Percentiles rank a stretch among this genome's conserved stretches.
Conservation (phyloP, 345 rosid species). For the Euphorbia lathyris region DNA sequence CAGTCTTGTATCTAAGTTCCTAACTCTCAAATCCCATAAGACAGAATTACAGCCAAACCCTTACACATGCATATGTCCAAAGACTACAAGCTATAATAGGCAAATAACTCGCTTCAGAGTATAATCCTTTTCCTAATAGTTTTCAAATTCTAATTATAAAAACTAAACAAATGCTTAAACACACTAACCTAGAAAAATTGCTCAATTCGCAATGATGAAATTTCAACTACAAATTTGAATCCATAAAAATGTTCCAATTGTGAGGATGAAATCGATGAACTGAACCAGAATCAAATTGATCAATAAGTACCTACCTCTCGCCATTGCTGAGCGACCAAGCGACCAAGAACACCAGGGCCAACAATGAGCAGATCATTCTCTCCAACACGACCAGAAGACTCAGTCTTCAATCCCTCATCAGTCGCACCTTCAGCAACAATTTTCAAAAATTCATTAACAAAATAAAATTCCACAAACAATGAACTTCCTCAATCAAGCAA, state of each 20-base stretch:
- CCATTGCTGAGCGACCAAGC: slow-evolving; percentile 88
- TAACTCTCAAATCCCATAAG: too few species aligned
- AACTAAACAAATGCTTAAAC: too few species aligned
- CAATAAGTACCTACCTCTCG: slow-evolving; percentile 47
- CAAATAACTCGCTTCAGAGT: too few species aligned
- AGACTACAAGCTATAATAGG: too few species aligned
- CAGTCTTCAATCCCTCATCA: slow-evolving; percentile 43
- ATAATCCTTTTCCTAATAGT: too few species aligned
- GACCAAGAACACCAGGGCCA: slow-evolving; percentile 98
- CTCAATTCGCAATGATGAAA: slow-evolving; percentile 1
- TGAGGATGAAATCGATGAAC: background rate
- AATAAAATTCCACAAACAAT: background rate
- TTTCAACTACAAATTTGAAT: background rate
- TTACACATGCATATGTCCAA: too few species aligned
- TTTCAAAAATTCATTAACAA: background rate
- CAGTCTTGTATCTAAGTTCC: too few species aligned
- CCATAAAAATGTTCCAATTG: background rate
- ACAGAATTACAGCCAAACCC: too few species aligned
- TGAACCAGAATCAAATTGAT: background rate
- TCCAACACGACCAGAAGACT: slow-evolving; percentile 49
- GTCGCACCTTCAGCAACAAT: slow-evolving; percentile 38
- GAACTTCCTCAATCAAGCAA: background rate
- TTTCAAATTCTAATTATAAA: too few species aligned
- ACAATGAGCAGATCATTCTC: slow-evolving; percentile 74
- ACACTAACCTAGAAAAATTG: background rate